These are phyloP conservation scores for Dothideomycetes sp. DNA, from an alignment of 2,329 filamentous ascomycete species.

Conservation along the genomic window DNA sequence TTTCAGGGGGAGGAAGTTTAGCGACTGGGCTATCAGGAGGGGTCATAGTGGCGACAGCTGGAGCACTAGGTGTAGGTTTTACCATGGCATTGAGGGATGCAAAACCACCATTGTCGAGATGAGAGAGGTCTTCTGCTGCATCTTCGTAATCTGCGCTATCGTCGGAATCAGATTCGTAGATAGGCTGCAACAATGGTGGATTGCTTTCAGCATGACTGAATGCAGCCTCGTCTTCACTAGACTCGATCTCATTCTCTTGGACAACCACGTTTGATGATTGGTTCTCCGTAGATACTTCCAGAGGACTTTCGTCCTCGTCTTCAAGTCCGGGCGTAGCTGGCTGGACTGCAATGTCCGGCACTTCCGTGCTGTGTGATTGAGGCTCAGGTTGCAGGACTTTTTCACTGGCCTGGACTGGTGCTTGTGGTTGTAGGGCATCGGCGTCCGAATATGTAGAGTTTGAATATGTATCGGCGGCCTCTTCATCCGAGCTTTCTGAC, in stretches of 20 bases:
- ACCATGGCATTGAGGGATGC: conserved; percentile 65
- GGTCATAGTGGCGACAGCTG: conserved; percentile 9
- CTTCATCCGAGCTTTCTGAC: conserved; percentile 61
- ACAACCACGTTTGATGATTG: no score
- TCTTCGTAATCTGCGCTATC: conserved; percentile 61
- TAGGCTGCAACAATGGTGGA: conserved; percentile 10
- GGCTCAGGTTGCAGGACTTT: neutral
- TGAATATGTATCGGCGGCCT: conserved; percentile 25
- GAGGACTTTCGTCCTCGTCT: conserved; percentile 6
- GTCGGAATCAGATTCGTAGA: conserved; percentile 28
- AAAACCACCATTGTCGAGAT: conserved; percentile 58
- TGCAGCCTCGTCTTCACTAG: conserved; percentile 11
- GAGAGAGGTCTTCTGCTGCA: conserved; percentile 63
- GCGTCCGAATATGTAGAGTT: conserved; percentile 3
- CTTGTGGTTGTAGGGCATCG: neutral
- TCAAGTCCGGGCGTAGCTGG: conserved; percentile 29
- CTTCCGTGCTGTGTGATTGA: neutral
- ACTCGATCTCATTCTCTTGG: conserved; percentile 5
- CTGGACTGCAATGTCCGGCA: conserved; percentile 25
- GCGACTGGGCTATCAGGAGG: conserved; percentile 22
- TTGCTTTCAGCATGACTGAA: neutral
- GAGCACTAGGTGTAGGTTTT: conserved; percentile 38
- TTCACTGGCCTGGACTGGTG: neutral
- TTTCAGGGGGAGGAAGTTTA: conserved; percentile 10
- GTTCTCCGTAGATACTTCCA: neutral